Conservation (phyloP, 495 filamentous ascomycete species). For the Terfezia claveryi region DNA sequence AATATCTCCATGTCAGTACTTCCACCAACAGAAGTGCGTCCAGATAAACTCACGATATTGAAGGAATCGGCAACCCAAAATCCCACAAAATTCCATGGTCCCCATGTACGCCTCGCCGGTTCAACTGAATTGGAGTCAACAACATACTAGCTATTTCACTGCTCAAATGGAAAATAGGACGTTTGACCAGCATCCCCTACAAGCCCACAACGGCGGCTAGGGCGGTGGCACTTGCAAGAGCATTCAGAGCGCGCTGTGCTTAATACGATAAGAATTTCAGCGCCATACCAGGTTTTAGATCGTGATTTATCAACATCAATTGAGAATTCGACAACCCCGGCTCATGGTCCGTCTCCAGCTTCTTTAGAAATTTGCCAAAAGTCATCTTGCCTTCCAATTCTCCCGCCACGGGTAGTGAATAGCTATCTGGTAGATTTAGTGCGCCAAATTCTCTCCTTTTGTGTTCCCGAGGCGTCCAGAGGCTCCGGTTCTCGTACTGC, state of each 20-base stretch:
- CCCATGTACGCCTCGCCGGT: slow-evolving; percentile 66
- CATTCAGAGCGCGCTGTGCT: background rate
- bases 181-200: too few species aligned
- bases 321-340: slow-evolving; percentile 62
- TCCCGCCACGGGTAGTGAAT: background rate
- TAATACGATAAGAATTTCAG: background rate
- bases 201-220: background rate
- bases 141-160: slow-evolving; percentile 1
- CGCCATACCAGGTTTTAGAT: slow-evolving; percentile 54
- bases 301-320: slow-evolving; percentile 77
- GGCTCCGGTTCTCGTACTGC: background rate
- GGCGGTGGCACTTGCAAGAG: background rate
- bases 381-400: background rate
- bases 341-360: slow-evolving; percentile 45
- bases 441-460: background rate
- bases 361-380: background rate
- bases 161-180: background rate
- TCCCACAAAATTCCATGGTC: slow-evolving; percentile 66
- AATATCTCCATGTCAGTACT: background rate
- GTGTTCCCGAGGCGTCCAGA: background rate
- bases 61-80: slow-evolving; percentile 91
- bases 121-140: slow-evolving; percentile 34
- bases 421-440: background rate
- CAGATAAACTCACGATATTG: slow-evolving; percentile 45
- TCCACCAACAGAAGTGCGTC: background rate